These are phyloP conservation scores for Penicillium bialowiezense DNA, from an alignment of 495 filamentous ascomycete species.

Conservation along the genomic window DNA sequence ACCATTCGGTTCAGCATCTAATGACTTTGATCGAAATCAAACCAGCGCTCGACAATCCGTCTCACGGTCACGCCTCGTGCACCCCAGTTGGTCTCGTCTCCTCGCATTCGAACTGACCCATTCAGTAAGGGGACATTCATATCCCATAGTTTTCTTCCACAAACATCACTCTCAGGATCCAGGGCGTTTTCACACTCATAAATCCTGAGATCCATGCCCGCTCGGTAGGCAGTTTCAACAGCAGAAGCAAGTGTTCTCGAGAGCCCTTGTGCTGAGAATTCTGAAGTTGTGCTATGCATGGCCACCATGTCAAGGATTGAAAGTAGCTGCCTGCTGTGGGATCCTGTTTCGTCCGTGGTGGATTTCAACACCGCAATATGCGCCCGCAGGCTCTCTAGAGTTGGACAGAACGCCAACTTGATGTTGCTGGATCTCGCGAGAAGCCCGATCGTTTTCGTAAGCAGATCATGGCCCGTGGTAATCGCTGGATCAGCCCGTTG, in stretches of 20 bases:
- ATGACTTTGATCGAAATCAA: conserved; percentile 45
- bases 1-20: neutral
- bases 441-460: conserved; percentile 64
- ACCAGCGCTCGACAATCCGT: conserved; percentile 70
- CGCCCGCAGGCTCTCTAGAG: conserved; percentile 72
- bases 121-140: conserved; percentile 63
- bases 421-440: conserved; percentile 66
- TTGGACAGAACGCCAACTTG: conserved; percentile 67
- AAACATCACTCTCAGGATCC: conserved; percentile 21
- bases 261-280: conserved; percentile 83
- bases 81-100: conserved; percentile 57
- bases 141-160: conserved; percentile 44
- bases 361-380: conserved; percentile 57
- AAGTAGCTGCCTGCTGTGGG: conserved; percentile 36
- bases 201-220: conserved; percentile 34
- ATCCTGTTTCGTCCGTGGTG: neutral
- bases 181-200: conserved; percentile 40
- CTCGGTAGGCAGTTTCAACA: conserved; percentile 58
- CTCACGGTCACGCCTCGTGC: conserved; percentile 66
- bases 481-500: conserved; percentile 13
- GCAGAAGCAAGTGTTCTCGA: conserved; percentile 63
- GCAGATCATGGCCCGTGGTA: conserved; percentile 36
- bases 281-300: conserved; percentile 68
- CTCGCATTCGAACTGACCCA: conserved; percentile 51
- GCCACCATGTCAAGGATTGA: conserved; percentile 64